Evolutionary conservation across 441 rosid genomes (phyloP).

Genomic region (Viola pubescens): DNA sequence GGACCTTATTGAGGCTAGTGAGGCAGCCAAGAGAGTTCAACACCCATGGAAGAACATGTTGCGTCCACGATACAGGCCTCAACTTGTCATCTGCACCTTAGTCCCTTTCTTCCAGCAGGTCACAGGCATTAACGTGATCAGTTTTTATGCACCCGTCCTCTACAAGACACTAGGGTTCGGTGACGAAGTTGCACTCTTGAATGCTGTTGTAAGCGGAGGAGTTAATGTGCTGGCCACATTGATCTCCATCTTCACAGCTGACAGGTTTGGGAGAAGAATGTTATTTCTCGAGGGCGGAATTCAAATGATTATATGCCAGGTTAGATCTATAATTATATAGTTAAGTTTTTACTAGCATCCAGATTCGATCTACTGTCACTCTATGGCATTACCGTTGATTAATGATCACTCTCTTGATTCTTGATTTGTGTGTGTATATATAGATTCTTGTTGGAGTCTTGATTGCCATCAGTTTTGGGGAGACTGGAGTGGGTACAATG

Average conservation of each 20-base stretch:
- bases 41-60: slow-evolving; percentile 50
- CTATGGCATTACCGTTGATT: background rate
- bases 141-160: slow-evolving; percentile 50
- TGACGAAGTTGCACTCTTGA: slow-evolving; percentile 41
- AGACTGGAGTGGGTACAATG: background rate
- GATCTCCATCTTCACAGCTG: slow-evolving; percentile 39
- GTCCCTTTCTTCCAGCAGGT: slow-evolving; percentile 51
- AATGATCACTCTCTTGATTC: background rate
- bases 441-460: slow-evolving; percentile 15
- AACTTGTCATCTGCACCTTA: slow-evolving; percentile 31
- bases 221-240: slow-evolving; percentile 42
- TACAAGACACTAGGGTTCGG: slow-evolving; percentile 50
- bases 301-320: slow-evolving; percentile 52
- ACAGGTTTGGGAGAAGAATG: slow-evolving; percentile 41
- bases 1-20: slow-evolving; percentile 41
- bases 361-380: too few relatives aligned
- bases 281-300: slow-evolving; percentile 50
- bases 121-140: slow-evolving; percentile 48
- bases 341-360: background rate
- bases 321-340: background rate
- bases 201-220: slow-evolving; percentile 44
- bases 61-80: slow-evolving; percentile 44
- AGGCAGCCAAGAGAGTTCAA: slow-evolving; percentile 40
- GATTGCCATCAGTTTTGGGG: slow-evolving; percentile 11
- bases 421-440: background rate